A percentile compares a stretch with the other conserved stretches of the same genome.
Evolutionary conservation across 345 rosid species (phyloP).

Genomic region (Citrus trifoliata): DNA sequence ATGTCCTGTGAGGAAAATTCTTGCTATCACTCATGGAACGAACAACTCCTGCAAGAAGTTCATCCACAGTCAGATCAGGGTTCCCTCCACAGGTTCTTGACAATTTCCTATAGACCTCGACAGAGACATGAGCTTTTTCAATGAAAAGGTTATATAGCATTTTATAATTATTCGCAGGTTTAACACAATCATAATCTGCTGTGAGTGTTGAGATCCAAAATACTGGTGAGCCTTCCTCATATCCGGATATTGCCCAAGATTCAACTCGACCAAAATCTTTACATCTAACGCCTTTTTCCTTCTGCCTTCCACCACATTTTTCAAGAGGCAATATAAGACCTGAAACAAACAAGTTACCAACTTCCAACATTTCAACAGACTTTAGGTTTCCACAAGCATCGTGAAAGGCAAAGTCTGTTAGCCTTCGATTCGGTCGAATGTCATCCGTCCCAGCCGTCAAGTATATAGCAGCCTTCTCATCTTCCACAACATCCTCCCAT

Average conservation of each 20-base stretch:
- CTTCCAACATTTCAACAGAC: constrained; percentile 57
- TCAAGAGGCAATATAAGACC: constrained; percentile 54
- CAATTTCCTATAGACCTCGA: constrained; percentile 56
- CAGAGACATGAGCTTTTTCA: constrained; percentile 51
- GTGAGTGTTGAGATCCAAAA: constrained; percentile 57
- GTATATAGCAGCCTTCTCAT: constrained; percentile 43
- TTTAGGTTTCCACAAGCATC: constrained; percentile 34
- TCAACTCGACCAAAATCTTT: constrained; percentile 47
- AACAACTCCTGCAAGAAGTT: constrained; percentile 49
- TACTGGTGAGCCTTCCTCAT: constrained; percentile 57
- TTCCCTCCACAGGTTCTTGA: constrained; percentile 51
- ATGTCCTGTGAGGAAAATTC: constrained; percentile 38
- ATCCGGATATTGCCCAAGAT: constrained; percentile 68
- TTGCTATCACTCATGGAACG: constrained; percentile 50
- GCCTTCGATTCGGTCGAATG: constrained; percentile 46
- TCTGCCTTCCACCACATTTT: constrained; percentile 33
- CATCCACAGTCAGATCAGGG: constrained; percentile 49
- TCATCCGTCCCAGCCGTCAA: constrained; percentile 31
- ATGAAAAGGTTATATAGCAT: constrained; percentile 43
- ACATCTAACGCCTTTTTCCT: constrained; percentile 44
- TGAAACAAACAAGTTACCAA: constrained; percentile 41
- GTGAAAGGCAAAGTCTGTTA: constrained; percentile 46
- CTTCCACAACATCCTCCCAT: constrained; percentile 36
- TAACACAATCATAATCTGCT: constrained; percentile 55
- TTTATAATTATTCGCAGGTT: constrained; percentile 48